Evolutionary conservation across 805 yeast genomes (phyloP).

Genomic region (Sugiyamaella chiloensis): DNA sequence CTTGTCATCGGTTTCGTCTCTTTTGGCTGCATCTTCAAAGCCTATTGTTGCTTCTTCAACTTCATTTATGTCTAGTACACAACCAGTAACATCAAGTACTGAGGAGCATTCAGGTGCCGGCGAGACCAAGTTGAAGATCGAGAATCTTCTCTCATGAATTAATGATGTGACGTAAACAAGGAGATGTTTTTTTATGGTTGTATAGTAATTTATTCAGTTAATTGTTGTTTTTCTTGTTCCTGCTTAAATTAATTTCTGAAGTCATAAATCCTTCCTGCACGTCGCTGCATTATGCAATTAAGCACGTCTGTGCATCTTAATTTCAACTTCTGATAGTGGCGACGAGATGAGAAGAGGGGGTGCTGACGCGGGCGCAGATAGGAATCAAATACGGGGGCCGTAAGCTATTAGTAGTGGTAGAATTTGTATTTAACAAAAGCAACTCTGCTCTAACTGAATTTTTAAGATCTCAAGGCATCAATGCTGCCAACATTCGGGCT

Average conservation of each 20-base stretch:
- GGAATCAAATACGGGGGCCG: no score
- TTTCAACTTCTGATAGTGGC: conserved; percentile 3
- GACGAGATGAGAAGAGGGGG: conserved; percentile 13
- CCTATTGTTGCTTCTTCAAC: neutral
- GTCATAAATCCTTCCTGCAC: neutral
- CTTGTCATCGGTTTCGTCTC: conserved; percentile 7
- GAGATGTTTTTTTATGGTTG: conserved; percentile 1
- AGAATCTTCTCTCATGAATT: conserved; percentile 23
- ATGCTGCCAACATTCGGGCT: conserved; percentile 65
- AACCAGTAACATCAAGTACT: no score
- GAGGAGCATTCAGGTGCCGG: no score
- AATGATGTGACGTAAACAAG: conserved; percentile 1
- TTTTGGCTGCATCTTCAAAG: conserved; percentile 2
- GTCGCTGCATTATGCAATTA: neutral
- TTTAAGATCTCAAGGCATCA: conserved; percentile 80
- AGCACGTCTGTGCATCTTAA: neutral
- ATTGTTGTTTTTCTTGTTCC: neutral
- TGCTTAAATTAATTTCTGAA: neutral
- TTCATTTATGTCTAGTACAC: no score
- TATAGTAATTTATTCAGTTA: conserved; percentile 6
- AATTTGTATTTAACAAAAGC: neutral
- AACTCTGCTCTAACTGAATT: conserved; percentile 87
- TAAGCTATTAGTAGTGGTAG: neutral
- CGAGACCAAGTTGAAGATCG: conserved; percentile 21
- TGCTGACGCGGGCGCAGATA: no score